These are phyloP conservation scores for Debaryomyces maramus DNA, from an alignment of 805 yeast genomes.

Conservation along the genomic window DNA sequence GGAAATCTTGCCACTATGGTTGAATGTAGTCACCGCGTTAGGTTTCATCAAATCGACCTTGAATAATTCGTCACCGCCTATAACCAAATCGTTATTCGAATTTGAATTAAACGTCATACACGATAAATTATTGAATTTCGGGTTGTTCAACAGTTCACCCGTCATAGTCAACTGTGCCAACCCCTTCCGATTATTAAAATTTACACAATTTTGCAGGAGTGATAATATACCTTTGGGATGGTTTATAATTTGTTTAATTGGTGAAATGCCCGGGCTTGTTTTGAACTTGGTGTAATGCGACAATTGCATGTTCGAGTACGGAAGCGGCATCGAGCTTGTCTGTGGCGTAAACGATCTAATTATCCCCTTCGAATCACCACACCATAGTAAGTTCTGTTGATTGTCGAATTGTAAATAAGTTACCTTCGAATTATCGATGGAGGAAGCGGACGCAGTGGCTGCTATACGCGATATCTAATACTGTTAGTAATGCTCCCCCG, in stretches of 20 bases:
- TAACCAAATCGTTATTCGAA: conserved; percentile 30
- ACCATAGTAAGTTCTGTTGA: conserved; percentile 79
- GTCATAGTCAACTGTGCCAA: conserved; percentile 20
- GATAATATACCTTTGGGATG: conserved; percentile 36
- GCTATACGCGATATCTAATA: conserved; percentile 32
- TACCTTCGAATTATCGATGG: conserved; percentile 15
- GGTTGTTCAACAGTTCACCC: conserved; percentile 14
- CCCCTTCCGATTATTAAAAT: conserved; percentile 38
- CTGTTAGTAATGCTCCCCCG: conserved; percentile 7
- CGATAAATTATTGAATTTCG: conserved; percentile 21
- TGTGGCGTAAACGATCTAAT: conserved; percentile 33
- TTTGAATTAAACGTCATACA: conserved; percentile 35
- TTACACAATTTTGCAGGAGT: conserved; percentile 30
- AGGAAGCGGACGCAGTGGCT: conserved; percentile 13
- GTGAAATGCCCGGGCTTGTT: conserved; percentile 18
- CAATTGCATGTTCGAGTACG: conserved; percentile 20
- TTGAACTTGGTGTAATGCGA: conserved; percentile 40
- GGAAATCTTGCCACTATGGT: conserved; percentile 47
- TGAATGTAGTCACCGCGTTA: conserved; percentile 17
- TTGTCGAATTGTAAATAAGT: conserved; percentile 57
- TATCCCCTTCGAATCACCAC: conserved; percentile 66
- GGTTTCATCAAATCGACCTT: conserved; percentile 38
- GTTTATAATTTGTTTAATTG: conserved; percentile 29
- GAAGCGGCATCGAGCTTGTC: conserved; percentile 17
- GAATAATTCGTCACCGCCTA: conserved; percentile 25